A percentile compares a stretch with the other conserved stretches of the same genome.
Evolutionary conservation across 2,329 filamentous ascomycete genomes (phyloP).

Genomic region (Aschersonia sp.): DNA sequence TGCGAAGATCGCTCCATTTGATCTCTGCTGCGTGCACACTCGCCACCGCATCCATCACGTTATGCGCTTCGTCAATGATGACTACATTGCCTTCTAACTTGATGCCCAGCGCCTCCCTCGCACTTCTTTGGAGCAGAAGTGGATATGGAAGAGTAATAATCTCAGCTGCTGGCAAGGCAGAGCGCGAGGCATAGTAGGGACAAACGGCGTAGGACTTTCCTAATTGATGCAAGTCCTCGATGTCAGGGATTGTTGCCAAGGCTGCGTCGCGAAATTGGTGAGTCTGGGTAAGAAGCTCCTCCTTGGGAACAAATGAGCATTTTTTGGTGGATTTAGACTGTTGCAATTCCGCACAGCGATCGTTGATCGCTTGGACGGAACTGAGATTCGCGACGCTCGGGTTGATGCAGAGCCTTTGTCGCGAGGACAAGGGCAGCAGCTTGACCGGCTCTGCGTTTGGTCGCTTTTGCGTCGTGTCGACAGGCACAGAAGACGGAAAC

Average conservation of each 20-base stretch:
- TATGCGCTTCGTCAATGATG: constrained; percentile 96
- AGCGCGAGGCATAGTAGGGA: constrained; percentile 89
- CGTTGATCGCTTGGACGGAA: constrained; percentile 73
- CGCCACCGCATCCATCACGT: constrained; percentile 88
- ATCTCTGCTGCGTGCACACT: constrained; percentile 74
- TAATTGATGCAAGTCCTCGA: constrained; percentile 72
- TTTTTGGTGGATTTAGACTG: constrained; percentile 44
- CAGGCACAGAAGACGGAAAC: constrained; percentile 57
- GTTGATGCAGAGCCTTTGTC: constrained; percentile 86
- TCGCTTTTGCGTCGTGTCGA: constrained; percentile 16
- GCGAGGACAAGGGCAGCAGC: constrained; percentile 69
- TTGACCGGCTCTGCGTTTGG: constrained; percentile 40
- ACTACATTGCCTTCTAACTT: constrained; percentile 78
- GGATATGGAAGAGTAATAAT: constrained; percentile 90
- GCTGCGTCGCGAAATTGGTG: constrained; percentile 76
- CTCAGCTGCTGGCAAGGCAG: constrained; percentile 70
- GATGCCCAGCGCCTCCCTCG: constrained; percentile 74
- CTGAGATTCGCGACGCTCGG: constrained; percentile 59
- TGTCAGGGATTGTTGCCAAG: constrained; percentile 75
- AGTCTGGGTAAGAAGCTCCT: constrained; percentile 56
- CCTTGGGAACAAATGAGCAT: constrained; percentile 66
- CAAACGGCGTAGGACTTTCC: constrained; percentile 72
- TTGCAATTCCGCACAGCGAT: constrained; percentile 81
- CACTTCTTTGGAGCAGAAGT: constrained; percentile 70
- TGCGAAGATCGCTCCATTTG: constrained; percentile 55